Base-by-base conservation (phyloP, 192 early-diverging fungal species). In the Mortierella antarctica region DNA sequence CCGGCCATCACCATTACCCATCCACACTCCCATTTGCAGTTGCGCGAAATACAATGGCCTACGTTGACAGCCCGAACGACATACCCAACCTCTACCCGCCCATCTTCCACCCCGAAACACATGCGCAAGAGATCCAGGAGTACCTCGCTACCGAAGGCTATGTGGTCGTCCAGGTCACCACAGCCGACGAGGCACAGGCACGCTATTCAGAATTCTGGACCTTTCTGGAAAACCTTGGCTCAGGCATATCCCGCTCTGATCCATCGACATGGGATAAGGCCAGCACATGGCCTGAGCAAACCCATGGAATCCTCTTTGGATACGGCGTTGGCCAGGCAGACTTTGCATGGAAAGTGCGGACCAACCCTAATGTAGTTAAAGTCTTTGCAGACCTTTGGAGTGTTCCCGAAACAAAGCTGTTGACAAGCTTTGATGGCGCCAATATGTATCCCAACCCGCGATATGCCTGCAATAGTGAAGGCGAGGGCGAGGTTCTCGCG, bases 191-290 rank as follows among this genome's bases (percentile, higher is more conserved):
- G 23, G 70, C 70, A 2, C 70, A 49, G 17, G 59, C 50, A 14
- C 51, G 54, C 23, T 72, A 72, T 18, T 72, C 70, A 9, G 70
- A 72, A 46, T 72, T 72, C 50, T 72, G 70, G 70, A 57, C 46
- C 7, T 72, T 62, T 62, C 70, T 72, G 12, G 70, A 72, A 41
- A 41, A 3, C 23, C 61, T 72, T 9, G 50, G 61, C 10, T 57
- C 70, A 13, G 70, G 70, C 12, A 62, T 72, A 12, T 64, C 60
- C 21, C 59, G 61, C 31, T 0, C 10, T 21, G 47, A 59, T 49
- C 10, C 70, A 6, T 64, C 61, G 18, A 72, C 70, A 11, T 72
- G 70, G 61, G 70, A 72, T 62, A 57, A 11, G 13, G 40, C 7
- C 15, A 44, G 60, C 14, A 57, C 70, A 4, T 72, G 70, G 70